Conservation (phyloP, 441 rosid species). For the Arabidopsis hybrid region DNA sequence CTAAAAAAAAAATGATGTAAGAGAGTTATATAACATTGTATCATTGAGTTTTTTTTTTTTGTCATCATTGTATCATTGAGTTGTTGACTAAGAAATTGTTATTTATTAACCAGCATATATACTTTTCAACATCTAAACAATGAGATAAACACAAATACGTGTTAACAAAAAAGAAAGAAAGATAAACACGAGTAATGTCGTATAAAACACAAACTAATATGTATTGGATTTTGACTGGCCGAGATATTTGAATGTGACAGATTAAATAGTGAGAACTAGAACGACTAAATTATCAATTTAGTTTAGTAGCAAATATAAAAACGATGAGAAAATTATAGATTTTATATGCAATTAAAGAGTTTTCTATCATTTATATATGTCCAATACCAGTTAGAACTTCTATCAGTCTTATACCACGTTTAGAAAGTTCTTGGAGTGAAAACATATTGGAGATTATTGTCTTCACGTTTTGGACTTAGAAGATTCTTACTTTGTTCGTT, state of each 20-base stretch:
- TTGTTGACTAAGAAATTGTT: background rate
- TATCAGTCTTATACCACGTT: background rate
- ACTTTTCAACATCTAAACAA: background rate
- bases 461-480: background rate
- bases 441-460: background rate
- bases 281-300: background rate
- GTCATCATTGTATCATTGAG: background rate
- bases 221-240: background rate
- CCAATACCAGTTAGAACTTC: background rate
- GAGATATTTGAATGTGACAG: background rate
- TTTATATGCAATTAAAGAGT: background rate
- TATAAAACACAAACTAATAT: background rate
- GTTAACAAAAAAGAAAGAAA: background rate
- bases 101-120: background rate
- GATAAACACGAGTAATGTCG: background rate
- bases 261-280: background rate
- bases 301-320: background rate
- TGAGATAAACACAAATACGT: slow-evolving; percentile 9
- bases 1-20: background rate
- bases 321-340: background rate
- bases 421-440: background rate
- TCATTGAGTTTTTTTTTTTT: no score
- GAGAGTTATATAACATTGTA: background rate
- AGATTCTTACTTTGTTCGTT: background rate
- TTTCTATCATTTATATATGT: background rate